phyloP scores from a whole-genome alignment of 2,329 filamentous ascomycete genomes.

The Cercospora janseana region DNA sequence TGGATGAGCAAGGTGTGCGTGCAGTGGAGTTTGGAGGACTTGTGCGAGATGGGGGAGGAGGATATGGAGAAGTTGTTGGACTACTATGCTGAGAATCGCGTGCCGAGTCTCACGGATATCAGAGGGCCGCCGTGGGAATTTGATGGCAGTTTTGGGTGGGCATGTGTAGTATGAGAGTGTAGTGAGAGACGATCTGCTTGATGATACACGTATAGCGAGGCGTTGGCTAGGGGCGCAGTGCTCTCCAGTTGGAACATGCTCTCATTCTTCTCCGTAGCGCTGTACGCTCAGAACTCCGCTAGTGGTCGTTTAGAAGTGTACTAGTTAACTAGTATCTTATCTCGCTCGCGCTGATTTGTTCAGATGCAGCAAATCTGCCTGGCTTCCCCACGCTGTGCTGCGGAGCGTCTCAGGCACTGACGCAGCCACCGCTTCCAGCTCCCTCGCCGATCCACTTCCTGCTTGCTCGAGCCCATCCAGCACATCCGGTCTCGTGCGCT shows the following conservation, averaged over 20 bases:
- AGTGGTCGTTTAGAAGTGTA: no score
- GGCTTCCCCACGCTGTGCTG: conserved; percentile 1
- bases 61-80: conserved; percentile 78
- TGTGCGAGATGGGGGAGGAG: conserved; percentile 75
- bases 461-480: neutral
- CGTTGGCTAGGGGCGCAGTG: conserved; percentile 6
- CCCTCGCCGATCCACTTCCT: neutral
- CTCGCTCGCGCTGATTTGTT: conserved; percentile 1
- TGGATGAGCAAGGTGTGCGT: conserved; percentile 96
- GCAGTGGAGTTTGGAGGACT: conserved; percentile 76
- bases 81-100: conserved; percentile 60
- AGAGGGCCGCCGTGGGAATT: conserved; percentile 42
- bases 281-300: no score
- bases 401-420: conserved; percentile 5
- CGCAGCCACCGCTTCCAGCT: neutral
- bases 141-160: conserved; percentile 50
- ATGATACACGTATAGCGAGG: conserved; percentile 6
- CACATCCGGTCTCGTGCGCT: conserved; percentile 8
- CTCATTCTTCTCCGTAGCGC: no score
- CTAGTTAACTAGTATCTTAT: no score
- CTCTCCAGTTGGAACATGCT: no score
- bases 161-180: conserved; percentile 33
- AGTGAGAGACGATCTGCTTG: neutral
- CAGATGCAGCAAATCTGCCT: neutral
- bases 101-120: conserved; percentile 47